Conservation (phyloP, 75 land plant genomes). For the Chamaecyparis obtusa region DNA sequence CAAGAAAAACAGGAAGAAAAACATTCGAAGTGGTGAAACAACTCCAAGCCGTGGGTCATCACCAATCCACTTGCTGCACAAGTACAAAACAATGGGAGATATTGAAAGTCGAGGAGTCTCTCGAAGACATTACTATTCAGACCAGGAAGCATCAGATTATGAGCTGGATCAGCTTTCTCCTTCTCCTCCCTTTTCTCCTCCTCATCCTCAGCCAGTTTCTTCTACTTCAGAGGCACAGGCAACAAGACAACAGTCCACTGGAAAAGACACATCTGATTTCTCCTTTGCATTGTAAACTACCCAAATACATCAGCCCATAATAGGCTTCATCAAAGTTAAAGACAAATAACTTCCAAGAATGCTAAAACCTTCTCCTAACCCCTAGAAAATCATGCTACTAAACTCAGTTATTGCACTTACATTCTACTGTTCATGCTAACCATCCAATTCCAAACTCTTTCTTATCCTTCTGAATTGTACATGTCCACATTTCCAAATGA, state of each 20-base stretch:
- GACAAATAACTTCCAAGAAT: no score
- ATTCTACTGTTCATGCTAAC: no score
- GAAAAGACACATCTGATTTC: neutral
- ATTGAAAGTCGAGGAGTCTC: neutral
- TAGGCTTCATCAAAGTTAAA: neutral
- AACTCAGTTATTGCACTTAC: no score
- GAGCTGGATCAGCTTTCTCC: neutral
- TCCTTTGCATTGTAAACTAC: neutral
- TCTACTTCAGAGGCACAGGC: neutral
- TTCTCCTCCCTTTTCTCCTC: neutral
- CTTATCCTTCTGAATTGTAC: no score
- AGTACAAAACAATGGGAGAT: conserved; percentile 8
- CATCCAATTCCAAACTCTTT: no score
- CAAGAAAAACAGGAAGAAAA: neutral
- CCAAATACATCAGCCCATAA: no score
- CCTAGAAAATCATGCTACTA: no score
- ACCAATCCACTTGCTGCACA: conserved; percentile 1
- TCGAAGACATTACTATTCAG: neutral
- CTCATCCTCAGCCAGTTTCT: neutral
- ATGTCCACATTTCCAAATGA: neutral
- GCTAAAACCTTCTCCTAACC: no score
- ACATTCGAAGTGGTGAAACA: conserved; percentile 6
- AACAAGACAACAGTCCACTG: neutral
- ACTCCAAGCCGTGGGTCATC: neutral
- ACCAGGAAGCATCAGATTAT: neutral